Base-by-base conservation (phyloP, 441 rosid genomes). In the Bocquillonia castaneifolia region DNA sequence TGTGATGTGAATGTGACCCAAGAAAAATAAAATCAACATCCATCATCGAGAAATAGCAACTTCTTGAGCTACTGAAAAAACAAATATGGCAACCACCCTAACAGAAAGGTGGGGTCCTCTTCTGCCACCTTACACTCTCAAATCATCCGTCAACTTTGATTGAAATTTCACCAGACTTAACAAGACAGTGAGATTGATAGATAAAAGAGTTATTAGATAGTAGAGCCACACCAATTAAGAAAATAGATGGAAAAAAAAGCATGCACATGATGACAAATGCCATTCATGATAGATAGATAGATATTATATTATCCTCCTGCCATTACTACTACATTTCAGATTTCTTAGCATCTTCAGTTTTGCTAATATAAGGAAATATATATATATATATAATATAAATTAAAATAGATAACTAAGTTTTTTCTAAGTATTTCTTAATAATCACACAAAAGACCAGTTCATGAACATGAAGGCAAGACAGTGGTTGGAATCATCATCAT, bases 391-490 rank as follows among this genome's bases (percentile, higher is more conserved):
- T 6, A 36, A 4, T 36, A 3, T 10, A 17, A 42, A 18, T 1
- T 1, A 13, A 9, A n/a, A 72, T 62, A 68, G 63, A 73, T 74
- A 72, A 72, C 77, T 65, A 74, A 74, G 47, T 40, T 15, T 22
- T 32, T 56, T 62, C 45, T 52, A 65, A 48, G 61, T 32, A n/a
- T 8, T 28, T 29, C 23, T 26, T 37, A 32, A 14, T 45, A 48
- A 68, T 86, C 88, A 92, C 75, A 90, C 83, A 51, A 92, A 90
- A 39, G 93, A 92, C 98, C 98, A 92, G 77, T 84, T 92, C 69
- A 75, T 70, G 76, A 90, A 88, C 97, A 90, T 82, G 72, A 92
- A 80, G 59, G 93, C 88, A 34, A 92, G 82, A 72, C 93, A 90
- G 77, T 92, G 91, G 78, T 84, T 85, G 58, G 86, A 81, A 23